Evolutionary conservation across 495 filamentous ascomycete species (phyloP), one percentile per base, ranked within the genome.

Genomic region (Immersiella caudata): DNA sequence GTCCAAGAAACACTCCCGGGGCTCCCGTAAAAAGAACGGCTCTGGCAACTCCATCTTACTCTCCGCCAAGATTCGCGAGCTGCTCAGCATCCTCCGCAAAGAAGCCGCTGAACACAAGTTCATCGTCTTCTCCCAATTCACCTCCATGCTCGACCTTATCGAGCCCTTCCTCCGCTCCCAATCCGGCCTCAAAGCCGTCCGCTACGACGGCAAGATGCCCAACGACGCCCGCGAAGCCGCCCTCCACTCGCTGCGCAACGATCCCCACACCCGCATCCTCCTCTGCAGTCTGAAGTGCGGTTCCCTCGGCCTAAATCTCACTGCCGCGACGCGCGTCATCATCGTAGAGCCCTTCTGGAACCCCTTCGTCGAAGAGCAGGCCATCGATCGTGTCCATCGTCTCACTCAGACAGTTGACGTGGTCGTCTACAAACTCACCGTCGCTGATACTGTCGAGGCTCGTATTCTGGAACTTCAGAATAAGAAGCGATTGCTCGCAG

Each of bases 331-430:
- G 67, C 86, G 95, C 40, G 95, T 99, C 9, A 87, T 99, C 49
- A 97, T 99, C 73, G 80, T 99, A 33, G 95, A 99, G 74, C 95
- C 95, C 0, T 99, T 98, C 78, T 99, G 95, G 95, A 99, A 99
- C 79, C 95, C 56, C 81, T 99, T 99, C 70, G 91, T 98, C 26
- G 95, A 99, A 84, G 95, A 97, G 77, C 95, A 98, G 83, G 95
- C 95, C 11, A 99, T 99, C 71, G 95, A 99, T 76, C 93, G 95
- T 52, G 95, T 99, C 55, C 95, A 99, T 71, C 92, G 95, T 12
- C 88, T 99, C 51, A 97, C 95, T 63, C 95, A 99, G 79, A 97
- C 93, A 16, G 81, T 91, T 16, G 94, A 97, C 73, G 95, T 99
- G 49, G 87, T 92, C 24, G 93, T 99, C 62, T 99, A 96, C 83